Evolutionary conservation across 129 eudicot species (phyloP).

Genomic region (Arctium minus): DNA sequence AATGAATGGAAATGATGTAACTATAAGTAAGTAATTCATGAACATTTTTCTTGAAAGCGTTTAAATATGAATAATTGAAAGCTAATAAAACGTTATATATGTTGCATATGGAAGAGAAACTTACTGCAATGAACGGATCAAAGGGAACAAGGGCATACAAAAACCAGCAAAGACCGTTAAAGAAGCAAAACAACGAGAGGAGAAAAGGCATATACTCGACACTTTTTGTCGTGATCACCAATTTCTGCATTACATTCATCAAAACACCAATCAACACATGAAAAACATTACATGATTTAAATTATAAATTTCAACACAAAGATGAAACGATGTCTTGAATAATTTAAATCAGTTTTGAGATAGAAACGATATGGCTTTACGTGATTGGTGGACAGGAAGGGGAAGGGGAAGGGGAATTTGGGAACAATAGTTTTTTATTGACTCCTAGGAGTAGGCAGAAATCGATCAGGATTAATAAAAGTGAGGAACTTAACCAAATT

Average conservation of each 20-base stretch:
- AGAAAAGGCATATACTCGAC: conserved; percentile 90
- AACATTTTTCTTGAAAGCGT: too few species aligned
- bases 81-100: neutral
- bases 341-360: neutral
- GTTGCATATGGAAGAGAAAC: neutral
- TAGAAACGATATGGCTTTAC: neutral
- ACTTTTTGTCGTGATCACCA: conserved; percentile 81
- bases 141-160: conserved; percentile 56
- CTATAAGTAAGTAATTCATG: neutral
- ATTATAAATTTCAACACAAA: neutral
- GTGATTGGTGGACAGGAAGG: neutral
- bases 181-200: conserved; percentile 60
- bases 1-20: neutral
- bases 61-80: too few species aligned
- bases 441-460: neutral
- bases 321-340: neutral
- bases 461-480: too few species aligned
- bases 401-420: too few species aligned
- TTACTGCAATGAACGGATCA: conserved; percentile 69
- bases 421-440: neutral
- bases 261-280: neutral
- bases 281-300: neutral
- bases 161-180: conserved; percentile 67
- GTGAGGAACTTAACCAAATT: neutral
- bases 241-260: conserved; percentile 41